Conservation (phyloP, 2,329 filamentous ascomycete species). For the Macroventuria anomochaeta region DNA sequence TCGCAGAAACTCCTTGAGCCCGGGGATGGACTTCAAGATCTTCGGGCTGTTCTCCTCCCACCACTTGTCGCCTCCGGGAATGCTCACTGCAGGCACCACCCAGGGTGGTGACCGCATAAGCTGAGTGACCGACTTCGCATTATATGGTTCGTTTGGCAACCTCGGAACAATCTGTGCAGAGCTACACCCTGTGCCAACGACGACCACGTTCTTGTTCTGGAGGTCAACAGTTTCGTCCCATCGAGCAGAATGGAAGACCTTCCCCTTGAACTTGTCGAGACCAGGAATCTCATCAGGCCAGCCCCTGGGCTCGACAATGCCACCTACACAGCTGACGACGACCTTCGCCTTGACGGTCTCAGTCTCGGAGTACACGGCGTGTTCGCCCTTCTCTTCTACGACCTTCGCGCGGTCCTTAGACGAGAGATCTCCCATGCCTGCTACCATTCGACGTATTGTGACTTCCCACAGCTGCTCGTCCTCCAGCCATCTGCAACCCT, state of each 20-base stretch:
- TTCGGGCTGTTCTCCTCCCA: conserved; percentile 58
- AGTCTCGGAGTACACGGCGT: conserved; percentile 57
- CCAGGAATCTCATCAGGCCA: conserved; percentile 61
- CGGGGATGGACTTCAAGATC: conserved; percentile 59
- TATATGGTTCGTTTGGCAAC: conserved; percentile 55
- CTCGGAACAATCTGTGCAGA: conserved; percentile 64
- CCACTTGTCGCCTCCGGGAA: conserved; percentile 49
- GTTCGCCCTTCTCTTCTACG: conserved; percentile 52
- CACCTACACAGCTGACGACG: conserved; percentile 63
- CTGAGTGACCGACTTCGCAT: conserved; percentile 64
- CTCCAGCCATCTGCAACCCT: conserved; percentile 59
- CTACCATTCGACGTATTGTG: conserved; percentile 57
- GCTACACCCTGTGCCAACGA: conserved; percentile 65
- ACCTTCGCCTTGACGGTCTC: conserved; percentile 62
- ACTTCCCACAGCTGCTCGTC: conserved; percentile 63
- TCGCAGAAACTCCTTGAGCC: conserved; percentile 55
- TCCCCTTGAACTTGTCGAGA: conserved; percentile 60
- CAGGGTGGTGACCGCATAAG: conserved; percentile 65
- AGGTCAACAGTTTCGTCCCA: conserved; percentile 63
- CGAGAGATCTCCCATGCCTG: conserved; percentile 62
- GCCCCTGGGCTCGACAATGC: conserved; percentile 61
- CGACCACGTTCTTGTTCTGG: conserved; percentile 62
- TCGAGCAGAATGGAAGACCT: conserved; percentile 64
- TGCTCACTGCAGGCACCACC: conserved; percentile 54
- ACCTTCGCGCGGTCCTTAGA: conserved; percentile 55